Evolutionary conservation across 2,329 filamentous ascomycete genomes (phyloP), one percentile per base, ranked within the genome.

Genomic region (Beauveria caledonica): DNA sequence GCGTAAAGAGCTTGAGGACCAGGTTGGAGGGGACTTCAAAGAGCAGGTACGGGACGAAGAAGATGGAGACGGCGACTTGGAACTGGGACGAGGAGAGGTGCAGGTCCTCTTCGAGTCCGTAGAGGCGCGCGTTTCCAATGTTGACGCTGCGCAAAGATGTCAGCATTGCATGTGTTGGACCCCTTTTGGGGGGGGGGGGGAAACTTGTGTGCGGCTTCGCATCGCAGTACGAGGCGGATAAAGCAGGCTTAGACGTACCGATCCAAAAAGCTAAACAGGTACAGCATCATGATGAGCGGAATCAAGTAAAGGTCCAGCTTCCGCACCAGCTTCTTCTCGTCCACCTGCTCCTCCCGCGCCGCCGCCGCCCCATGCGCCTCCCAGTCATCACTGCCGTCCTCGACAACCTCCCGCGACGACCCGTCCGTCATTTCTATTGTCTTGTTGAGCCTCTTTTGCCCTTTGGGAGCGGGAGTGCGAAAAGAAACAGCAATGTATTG

Each of bases 201-300:
- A 64, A 27, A 53, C 9, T 33, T 33, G 10, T 33, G 29, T 33
- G 29, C 10, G 9, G 29, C 29, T 29, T 29, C 9, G 29, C 29
- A 29, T 29, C 10, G 9, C 9, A 29, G 29, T 4, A 10, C 29
- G 29, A 33, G 10, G 29, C 29, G 10, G 3, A 33, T 33, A 33
- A 11, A 33, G 29, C 9, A 11, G 27, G 27, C 27, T 10, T 2
- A 29, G 65, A 74, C 78, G 70, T 68, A 85, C 81, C 88, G 78
- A 69, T 91, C 89, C 9, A 92, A 74, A 69, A 92, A 92, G 65
- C 85, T 88, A 65, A 92, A 85, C 15, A 92, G 78, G 69, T 93
- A 93, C 17, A 89, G 72, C 7, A 82, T 70, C 82, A 88, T 88
- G 8, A 89, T 77, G 21, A 89, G 75, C 2, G 87, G 87, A 15